Evolutionary conservation across 768 basidiomycete genomes (phyloP).

Genomic region (Flagelloscypha sp.): DNA sequence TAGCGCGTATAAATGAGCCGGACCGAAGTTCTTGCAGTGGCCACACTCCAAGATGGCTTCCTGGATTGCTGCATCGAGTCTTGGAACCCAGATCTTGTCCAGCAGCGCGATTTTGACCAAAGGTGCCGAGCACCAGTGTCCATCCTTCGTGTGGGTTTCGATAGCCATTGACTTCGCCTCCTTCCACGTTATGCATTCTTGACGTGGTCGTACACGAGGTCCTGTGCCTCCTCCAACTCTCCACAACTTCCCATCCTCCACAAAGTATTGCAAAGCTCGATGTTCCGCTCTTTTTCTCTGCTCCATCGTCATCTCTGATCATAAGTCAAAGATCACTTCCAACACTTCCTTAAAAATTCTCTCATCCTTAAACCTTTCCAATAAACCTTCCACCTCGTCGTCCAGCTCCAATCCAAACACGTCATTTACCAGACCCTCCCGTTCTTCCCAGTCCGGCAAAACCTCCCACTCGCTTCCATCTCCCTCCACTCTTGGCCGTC

Average conservation of each 20-base stretch:
- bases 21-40: conserved; percentile 16
- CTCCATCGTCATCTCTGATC: conserved; percentile 9
- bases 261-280: conserved; percentile 6
- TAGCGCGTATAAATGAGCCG: conserved; percentile 12
- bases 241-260: conserved; percentile 12
- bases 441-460: conserved; percentile 18
- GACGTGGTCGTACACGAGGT: conserved; percentile 1
- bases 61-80: conserved; percentile 14
- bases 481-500: conserved; percentile 3
- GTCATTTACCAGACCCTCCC: conserved; percentile 10
- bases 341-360: conserved; percentile 8
- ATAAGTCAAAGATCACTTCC: conserved; percentile 3
- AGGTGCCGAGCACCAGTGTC: conserved; percentile 29
- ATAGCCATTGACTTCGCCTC: conserved; percentile 5
- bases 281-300: conserved; percentile 4
- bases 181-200: conserved; percentile 6
- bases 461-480: conserved; percentile 18
- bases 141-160: conserved; percentile 9
- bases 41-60: conserved; percentile 13
- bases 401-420: conserved; percentile 1
- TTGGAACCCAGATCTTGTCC: conserved; percentile 22
- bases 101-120: conserved; percentile 21
- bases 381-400: background rate
- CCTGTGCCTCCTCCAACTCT: conserved; percentile 2
- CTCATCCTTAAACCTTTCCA: conserved; percentile 11